phyloP scores from a whole-genome alignment of 768 basidiomycete species.

The Piloderma croceum region DNA sequence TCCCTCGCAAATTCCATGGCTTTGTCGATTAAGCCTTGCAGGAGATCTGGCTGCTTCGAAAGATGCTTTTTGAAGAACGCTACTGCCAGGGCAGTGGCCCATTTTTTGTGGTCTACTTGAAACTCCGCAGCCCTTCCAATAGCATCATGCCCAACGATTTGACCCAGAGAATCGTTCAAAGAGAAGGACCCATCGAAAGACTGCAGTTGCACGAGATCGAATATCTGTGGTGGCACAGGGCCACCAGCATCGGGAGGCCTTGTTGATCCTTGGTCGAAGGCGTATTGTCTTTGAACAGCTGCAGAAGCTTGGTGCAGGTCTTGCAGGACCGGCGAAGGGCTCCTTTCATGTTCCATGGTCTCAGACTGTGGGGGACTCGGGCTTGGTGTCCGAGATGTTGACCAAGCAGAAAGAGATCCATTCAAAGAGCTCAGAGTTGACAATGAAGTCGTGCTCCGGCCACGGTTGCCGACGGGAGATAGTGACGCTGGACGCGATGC shows the following conservation, averaged over 20 bases:
- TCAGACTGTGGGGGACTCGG: constrained; percentile 20
- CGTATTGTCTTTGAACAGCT: background rate
- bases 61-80: constrained; percentile 41
- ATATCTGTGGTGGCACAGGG: constrained; percentile 22
- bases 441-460: constrained; percentile 30
- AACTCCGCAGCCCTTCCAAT: constrained; percentile 26
- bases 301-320: constrained; percentile 9
- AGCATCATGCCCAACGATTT: constrained; percentile 32
- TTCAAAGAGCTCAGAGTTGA: constrained; percentile 48
- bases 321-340: constrained; percentile 28
- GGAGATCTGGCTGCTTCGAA: constrained; percentile 33
- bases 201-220: constrained; percentile 36
- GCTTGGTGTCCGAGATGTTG: constrained; percentile 18
- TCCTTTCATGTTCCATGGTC: constrained; percentile 21
- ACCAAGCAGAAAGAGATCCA: constrained; percentile 29
- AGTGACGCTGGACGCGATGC: constrained; percentile 8
- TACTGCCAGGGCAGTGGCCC: constrained; percentile 45
- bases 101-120: constrained; percentile 31
- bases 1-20: constrained; percentile 35
- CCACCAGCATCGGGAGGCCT: constrained; percentile 5
- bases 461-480: constrained; percentile 21
- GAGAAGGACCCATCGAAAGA: constrained; percentile 46
- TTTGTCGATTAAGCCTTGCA: constrained; percentile 39
- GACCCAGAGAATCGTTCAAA: constrained; percentile 22
- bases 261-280: background rate